Evolutionary conservation across 768 basidiomycete genomes (phyloP).

Genomic region (Mycena pura): DNA sequence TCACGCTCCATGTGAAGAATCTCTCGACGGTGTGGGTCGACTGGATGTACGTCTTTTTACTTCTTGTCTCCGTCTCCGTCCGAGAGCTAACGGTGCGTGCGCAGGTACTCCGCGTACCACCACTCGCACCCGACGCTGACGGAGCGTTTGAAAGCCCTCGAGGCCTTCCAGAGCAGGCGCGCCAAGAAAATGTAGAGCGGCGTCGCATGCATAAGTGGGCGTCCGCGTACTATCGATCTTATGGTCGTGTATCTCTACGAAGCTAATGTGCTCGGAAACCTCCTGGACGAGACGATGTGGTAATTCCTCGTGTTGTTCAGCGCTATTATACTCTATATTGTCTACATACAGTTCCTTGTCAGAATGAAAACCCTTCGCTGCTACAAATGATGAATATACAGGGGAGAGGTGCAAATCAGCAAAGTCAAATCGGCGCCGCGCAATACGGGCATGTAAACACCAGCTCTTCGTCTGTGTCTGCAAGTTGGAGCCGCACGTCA

Average conservation of each 20-base stretch:
- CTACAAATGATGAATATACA: too few relatives aligned
- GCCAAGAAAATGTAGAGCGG: conserved; percentile 18
- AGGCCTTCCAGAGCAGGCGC: conserved; percentile 56
- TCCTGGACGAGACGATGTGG: too few relatives aligned
- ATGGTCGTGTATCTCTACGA: too few relatives aligned
- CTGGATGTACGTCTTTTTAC: conserved; percentile 68
- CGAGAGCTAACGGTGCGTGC: conserved; percentile 6
- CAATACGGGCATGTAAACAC: conserved; percentile 17
- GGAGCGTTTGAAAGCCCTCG: conserved; percentile 85
- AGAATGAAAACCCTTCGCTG: too few relatives aligned
- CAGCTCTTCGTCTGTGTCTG: neutral
- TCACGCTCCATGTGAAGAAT: conserved; percentile 90
- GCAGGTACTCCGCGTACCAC: conserved; percentile 91
- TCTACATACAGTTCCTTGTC: too few relatives aligned
- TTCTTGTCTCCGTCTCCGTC: neutral
- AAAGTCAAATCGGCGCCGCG: conserved; percentile 8
- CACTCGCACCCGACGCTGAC: conserved; percentile 95
- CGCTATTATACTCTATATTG: too few relatives aligned
- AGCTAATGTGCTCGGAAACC: too few relatives aligned
- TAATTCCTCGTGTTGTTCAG: too few relatives aligned
- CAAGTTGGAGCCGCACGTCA: neutral
- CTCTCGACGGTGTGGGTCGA: conserved; percentile 94
- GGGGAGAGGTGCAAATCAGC: too few relatives aligned
- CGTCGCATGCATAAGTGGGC: neutral
- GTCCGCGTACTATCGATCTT: neutral